Evolutionary conservation across 164 flowering plant species (phyloP).

Genomic region (Platanus orientalis): DNA sequence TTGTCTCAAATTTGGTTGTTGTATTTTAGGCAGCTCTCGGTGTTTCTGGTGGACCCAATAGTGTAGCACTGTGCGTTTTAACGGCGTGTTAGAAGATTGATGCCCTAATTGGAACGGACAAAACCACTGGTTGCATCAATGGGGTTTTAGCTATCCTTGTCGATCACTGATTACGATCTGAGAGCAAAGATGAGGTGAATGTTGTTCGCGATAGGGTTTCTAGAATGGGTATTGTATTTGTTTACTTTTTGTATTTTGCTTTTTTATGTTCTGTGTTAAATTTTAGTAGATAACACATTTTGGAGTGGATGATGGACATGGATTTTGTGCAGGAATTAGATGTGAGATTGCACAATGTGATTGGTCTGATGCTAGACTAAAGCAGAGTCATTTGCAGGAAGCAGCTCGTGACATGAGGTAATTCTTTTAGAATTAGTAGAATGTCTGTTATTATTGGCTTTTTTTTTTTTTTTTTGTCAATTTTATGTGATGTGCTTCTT

Average conservation of each 20-base stretch:
- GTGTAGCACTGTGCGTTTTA: slow-evolving; percentile 74
- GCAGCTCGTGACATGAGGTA: slow-evolving; percentile 90
- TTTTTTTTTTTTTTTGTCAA: too few relatives aligned
- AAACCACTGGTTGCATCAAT: slow-evolving; percentile 37
- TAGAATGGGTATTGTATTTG: slow-evolving; percentile 51
- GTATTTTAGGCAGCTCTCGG: slow-evolving; percentile 62
- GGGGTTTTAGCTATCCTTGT: slow-evolving; percentile 79
- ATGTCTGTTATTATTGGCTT: too few relatives aligned
- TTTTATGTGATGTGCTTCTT: too few relatives aligned
- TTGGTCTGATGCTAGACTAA: slow-evolving; percentile 75
- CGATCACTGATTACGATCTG: slow-evolving; percentile 83
- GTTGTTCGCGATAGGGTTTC: slow-evolving; percentile 48
- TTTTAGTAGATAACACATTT: not conserved
- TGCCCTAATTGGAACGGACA: slow-evolving; percentile 21
- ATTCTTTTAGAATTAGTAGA: too few relatives aligned
- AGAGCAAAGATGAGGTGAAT: slow-evolving; percentile 76
- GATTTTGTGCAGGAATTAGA: slow-evolving; percentile 59
- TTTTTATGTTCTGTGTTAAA: not conserved
- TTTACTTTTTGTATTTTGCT: not conserved
- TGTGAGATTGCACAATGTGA: slow-evolving; percentile 63
- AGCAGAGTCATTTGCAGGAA: slow-evolving; percentile 85
- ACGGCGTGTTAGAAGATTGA: slow-evolving; percentile 67
- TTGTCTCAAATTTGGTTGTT: not conserved
- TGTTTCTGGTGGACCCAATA: slow-evolving; percentile 93
- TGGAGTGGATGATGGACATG: not conserved